Percentiles rank a stretch among this genome's conserved stretches.
These are phyloP conservation scores for Naematelia aurantialba DNA, from an alignment of 768 basidiomycete species.

Conservation along the genomic window DNA sequence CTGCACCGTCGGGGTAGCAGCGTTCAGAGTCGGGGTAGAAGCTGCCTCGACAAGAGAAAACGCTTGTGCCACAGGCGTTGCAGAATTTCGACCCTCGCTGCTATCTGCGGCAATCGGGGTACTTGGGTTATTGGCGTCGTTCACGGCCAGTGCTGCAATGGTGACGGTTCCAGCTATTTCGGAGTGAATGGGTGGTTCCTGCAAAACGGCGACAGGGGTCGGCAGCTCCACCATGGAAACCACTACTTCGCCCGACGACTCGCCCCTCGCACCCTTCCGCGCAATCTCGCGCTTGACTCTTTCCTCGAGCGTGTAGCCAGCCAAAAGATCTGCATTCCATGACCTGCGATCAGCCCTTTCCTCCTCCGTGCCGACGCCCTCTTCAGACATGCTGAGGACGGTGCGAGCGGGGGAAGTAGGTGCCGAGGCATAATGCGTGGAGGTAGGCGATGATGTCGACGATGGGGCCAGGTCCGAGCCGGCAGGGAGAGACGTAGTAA, in stretches of 20 bases:
- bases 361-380: constrained; percentile 7
- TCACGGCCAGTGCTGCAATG: too few species aligned
- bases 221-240: neutral
- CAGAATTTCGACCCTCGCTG: too few species aligned
- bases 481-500: constrained; percentile 4
- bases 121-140: too few species aligned
- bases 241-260: neutral
- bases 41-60: too few species aligned
- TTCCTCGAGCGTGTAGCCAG: constrained; percentile 41
- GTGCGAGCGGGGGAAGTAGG: constrained; percentile 18
- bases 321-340: constrained; percentile 45
- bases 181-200: too few species aligned
- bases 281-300: constrained; percentile 34
- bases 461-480: neutral
- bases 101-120: too few species aligned
- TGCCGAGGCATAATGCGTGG: constrained; percentile 17
- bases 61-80: too few species aligned
- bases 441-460: neutral
- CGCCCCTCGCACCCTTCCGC: constrained; percentile 20
- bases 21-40: too few species aligned
- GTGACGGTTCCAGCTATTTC: too few species aligned
- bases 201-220: too few species aligned
- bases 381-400: constrained; percentile 13
- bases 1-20: too few species aligned
- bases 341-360: constrained; percentile 33